Percentiles rank a stretch among this genome's conserved stretches.
These are phyloP conservation scores for Fusarium aywerte DNA, from an alignment of 2,329 filamentous ascomycete species.

Conservation along the genomic window DNA sequence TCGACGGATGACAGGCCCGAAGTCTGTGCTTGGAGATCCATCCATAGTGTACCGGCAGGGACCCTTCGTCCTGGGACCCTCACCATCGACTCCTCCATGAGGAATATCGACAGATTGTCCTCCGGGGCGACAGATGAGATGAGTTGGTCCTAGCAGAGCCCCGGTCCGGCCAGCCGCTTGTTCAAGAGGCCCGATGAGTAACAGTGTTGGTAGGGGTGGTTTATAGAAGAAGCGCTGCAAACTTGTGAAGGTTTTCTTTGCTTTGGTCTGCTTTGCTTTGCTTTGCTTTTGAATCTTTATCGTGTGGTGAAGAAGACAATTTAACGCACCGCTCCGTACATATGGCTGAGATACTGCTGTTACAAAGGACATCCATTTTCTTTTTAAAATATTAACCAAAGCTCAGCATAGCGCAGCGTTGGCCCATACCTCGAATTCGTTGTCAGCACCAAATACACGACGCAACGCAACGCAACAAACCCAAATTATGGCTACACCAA, in stretches of 20 bases:
- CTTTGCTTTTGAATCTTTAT: constrained; percentile 8
- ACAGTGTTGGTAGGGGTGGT: neutral
- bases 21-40: constrained; percentile 42
- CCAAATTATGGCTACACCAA: constrained; percentile 41
- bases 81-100: constrained; percentile 22
- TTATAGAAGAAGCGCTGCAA: constrained; percentile 37
- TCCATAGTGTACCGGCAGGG: constrained; percentile 23
- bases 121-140: constrained; percentile 26
- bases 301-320: constrained; percentile 7
- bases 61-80: constrained; percentile 7
- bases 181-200: constrained; percentile 21
- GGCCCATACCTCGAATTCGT: neutral
- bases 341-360: constrained; percentile 20
- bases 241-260: constrained; percentile 13
- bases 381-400: constrained; percentile 20
- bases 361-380: neutral
- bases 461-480: neutral
- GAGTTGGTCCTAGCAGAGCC: constrained; percentile 34
- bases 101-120: constrained; percentile 24
- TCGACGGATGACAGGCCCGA: constrained; percentile 46
- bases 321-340: constrained; percentile 11
- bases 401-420: neutral
- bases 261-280: constrained; percentile 5
- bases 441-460: constrained; percentile 1
- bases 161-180: constrained; percentile 43